phyloP scores from a whole-genome alignment of 208 protist genomes.

The Crithidia mellificae region DNA sequence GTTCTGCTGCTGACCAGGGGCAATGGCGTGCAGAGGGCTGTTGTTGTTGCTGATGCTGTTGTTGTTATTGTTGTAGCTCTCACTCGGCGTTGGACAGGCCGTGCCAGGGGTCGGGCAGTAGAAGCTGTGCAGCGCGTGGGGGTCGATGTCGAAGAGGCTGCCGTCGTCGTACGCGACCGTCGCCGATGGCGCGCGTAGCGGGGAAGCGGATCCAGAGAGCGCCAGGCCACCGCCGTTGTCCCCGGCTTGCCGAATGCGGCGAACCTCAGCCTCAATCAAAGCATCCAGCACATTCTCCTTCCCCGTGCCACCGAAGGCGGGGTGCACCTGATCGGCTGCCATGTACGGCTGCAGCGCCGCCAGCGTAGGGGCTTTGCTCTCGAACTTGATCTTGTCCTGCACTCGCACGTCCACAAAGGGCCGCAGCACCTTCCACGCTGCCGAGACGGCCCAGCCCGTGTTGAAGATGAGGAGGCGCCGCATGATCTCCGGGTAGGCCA shows the following conservation, averaged over 20 bases:
- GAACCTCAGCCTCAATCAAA: slow-evolving; percentile 42
- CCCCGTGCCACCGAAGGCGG: slow-evolving; percentile 47
- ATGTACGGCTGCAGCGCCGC: slow-evolving; percentile 52
- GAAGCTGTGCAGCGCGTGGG: slow-evolving; percentile 24
- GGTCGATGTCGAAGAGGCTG: slow-evolving; percentile 21
- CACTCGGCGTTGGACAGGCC: slow-evolving; percentile 1
- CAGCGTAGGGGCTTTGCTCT: slow-evolving; percentile 44
- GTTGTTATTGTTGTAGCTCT: neutral
- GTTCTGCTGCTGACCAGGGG: neutral
- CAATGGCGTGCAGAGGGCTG: no score
- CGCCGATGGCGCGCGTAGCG: neutral
- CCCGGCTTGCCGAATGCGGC: slow-evolving; percentile 12
- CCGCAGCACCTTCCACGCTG: slow-evolving; percentile 74
- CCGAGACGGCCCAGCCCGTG: slow-evolving; percentile 74
- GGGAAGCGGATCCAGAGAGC: no score
- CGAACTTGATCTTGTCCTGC: slow-evolving; percentile 83
- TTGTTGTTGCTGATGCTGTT: no score
- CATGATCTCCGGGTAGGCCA: slow-evolving; percentile 85
- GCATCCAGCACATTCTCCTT: slow-evolving; percentile 34
- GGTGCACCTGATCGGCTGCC: slow-evolving; percentile 50
- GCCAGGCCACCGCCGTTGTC: no score
- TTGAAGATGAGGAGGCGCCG: slow-evolving; percentile 77
- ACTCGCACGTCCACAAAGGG: slow-evolving; percentile 71
- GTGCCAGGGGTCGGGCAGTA: slow-evolving; percentile 11
- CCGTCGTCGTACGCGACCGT: neutral